Base-by-base conservation (phyloP, 306 rosid genomes). In the Rubus parviflorus region DNA sequence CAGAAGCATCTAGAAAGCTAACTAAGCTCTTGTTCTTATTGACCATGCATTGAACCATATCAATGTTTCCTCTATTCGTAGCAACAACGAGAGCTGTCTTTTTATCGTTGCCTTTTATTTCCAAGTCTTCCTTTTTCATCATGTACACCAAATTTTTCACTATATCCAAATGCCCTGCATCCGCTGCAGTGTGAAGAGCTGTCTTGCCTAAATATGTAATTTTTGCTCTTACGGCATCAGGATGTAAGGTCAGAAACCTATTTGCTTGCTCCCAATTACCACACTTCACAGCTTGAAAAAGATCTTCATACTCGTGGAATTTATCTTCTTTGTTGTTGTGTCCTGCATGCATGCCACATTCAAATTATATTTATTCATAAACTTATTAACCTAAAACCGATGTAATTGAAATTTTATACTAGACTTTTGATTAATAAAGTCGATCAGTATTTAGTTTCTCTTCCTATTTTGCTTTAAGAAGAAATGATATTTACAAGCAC, bases 81-180 rank as follows among this genome's bases (percentile, higher is more conserved):
- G 73, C 73, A 68, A 42, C 41, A 40, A 25, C 54, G 10, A 68
- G 73, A 45, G 73, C 56, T 20, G 73, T 68, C 11, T 20, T 19
- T 0, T 40, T 54, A 68, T 13, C 53, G 6, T 22, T 7, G 0
- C 19, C 42, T 35, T 30, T 0, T 35, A 35, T 62, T 16, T 2
- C 47, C 19, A 54, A 17, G 16, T 30, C 76, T 7, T 52, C 10
- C 2, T 52, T 0, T 7, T 8, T 2, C 70, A 74, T 46, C 15
- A 15, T 1, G 6, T 16, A 3, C 22, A 14, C 8, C 42, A 60
- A 45, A 4, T 5, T 1, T 22, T 45, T 13, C 9, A 25, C 69
- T 13, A 16, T 61, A 3, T 60, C 2, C 1, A 0, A 0, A 7
- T 17, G 15, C 14, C 25, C 17, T 0, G 15, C 62, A 6, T 9